phyloP scores from a whole-genome alignment of 164 flowering plant species.

The Nymphaea colorata region DNA sequence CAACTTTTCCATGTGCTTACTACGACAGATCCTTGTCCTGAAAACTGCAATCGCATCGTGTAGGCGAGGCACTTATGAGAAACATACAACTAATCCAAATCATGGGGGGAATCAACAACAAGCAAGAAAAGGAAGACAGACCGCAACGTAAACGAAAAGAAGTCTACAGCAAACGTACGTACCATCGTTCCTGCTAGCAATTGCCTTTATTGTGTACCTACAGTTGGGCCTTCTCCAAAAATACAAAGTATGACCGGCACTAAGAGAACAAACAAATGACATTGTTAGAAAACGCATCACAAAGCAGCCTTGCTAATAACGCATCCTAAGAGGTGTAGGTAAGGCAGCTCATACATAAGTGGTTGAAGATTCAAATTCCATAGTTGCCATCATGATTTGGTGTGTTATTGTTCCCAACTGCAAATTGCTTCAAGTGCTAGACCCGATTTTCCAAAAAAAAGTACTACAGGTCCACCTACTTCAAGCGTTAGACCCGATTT shows the following conservation, averaged over 20 bases:
- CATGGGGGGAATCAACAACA: not conserved
- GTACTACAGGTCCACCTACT: too few species aligned
- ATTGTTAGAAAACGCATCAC: not conserved
- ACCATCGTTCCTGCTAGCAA: not conserved
- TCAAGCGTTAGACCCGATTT: too few species aligned
- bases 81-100: not conserved
- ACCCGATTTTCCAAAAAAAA: too few species aligned
- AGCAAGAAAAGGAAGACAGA: not conserved
- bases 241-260: not conserved
- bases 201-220: not conserved
- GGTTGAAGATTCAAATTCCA: too few species aligned
- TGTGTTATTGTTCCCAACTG: too few species aligned
- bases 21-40: conserved; percentile 41
- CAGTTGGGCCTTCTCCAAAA: not conserved
- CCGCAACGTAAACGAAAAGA: not conserved
- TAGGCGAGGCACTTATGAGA: not conserved
- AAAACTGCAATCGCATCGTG: conserved; percentile 15
- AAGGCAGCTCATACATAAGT: too few species aligned
- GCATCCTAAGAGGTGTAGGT: too few species aligned
- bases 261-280: not conserved
- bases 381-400: too few species aligned
- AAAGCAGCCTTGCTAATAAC: too few species aligned
- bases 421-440: too few species aligned
- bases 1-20: conserved; percentile 44
- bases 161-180: not conserved